Percentiles rank a stretch among this genome's conserved stretches.
Conservation (phyloP, 1,139 yeast species). For the Zygosaccharomyces sapae region DNA sequence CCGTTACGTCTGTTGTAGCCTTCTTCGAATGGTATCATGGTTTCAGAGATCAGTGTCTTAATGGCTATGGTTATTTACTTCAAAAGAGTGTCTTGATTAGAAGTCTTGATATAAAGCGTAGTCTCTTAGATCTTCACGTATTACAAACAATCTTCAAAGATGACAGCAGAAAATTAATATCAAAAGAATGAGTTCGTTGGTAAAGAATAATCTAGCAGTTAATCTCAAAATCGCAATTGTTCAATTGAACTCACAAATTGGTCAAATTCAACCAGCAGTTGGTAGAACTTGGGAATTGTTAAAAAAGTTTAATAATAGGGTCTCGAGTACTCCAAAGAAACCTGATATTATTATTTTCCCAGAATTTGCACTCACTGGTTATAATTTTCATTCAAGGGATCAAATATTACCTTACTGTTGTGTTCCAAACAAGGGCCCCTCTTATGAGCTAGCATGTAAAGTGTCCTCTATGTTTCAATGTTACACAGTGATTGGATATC, state of each 20-base stretch:
- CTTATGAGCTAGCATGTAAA: constrained; percentile 54
- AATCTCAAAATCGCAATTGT: constrained; percentile 58
- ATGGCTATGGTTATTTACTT: not conserved
- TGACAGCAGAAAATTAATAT: not conserved
- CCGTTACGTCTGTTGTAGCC: constrained; percentile 16
- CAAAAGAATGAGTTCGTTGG: constrained; percentile 30
- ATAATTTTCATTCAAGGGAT: constrained; percentile 52
- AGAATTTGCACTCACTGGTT: constrained; percentile 83
- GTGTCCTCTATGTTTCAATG: constrained; percentile 53
- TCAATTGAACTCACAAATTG: constrained; percentile 65
- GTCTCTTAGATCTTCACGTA: not conserved
- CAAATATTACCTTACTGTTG: constrained; percentile 63
- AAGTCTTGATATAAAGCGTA: not conserved
- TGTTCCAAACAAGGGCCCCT: constrained; percentile 41
- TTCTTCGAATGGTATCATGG: constrained; percentile 11
- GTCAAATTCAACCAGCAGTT: constrained; percentile 54
- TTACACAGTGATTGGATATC: constrained; percentile 78
- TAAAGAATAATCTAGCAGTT: constrained; percentile 37
- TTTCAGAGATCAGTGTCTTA: not conserved
- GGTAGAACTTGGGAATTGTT: constrained; percentile 41
- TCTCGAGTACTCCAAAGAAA: constrained; percentile 19
- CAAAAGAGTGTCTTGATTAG: not conserved
- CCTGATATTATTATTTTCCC: constrained; percentile 72
- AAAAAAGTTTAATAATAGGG: constrained; percentile 21
- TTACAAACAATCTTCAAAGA: not conserved